Evolutionary conservation across 202 grass and related monocot genomes (phyloP), one percentile per base, ranked within the genome.

Genomic region (Saccharum hybrid): DNA sequence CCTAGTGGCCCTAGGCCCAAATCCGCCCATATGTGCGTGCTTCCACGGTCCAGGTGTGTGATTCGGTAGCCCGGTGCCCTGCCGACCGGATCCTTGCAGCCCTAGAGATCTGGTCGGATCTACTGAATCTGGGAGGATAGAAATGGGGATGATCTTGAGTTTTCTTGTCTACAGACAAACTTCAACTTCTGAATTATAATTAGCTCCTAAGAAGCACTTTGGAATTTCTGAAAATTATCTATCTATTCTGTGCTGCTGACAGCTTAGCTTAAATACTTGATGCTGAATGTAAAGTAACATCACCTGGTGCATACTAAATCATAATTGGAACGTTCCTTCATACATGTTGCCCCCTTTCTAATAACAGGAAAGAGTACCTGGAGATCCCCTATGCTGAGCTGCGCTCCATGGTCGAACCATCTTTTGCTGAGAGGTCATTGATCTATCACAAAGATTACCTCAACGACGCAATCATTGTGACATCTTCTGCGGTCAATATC

Each of bases 371-470:
- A 63, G 94, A 93, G 10, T 93, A 96, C 83, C 36, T 89, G 46
- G 91, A 93, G 81, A 91, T 96, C 52, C 81, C 82, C 65, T 93
- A 85, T 52, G 88, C 88, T 69, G 88, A 93, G 65, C 69, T 93
- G 59, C 81, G 94, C 71, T 96, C 86, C 12, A 96, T 81, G 81
- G 88, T 96, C 13, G 84, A 96, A 31, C 94, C 94, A 78, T 87
- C 86, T 75, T 89, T 93, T 40, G 84, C 91, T 18, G 91, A 91
- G 87, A 93, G 82, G 42, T 87, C 94, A 0, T 39, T 97, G 31
- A 87, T 97, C 48, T 91, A 88, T 74, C 94, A 93, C 86, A 93
- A 33, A 18, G 86, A 91, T 67, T 93, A 93, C 82, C 91, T 96
- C 77, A 88, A 81, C 13, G 79, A 77, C 0, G 84, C 74, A 45